Base-by-base conservation (phyloP, 139 green algal genomes). In the Chlorella sp. region DNA sequence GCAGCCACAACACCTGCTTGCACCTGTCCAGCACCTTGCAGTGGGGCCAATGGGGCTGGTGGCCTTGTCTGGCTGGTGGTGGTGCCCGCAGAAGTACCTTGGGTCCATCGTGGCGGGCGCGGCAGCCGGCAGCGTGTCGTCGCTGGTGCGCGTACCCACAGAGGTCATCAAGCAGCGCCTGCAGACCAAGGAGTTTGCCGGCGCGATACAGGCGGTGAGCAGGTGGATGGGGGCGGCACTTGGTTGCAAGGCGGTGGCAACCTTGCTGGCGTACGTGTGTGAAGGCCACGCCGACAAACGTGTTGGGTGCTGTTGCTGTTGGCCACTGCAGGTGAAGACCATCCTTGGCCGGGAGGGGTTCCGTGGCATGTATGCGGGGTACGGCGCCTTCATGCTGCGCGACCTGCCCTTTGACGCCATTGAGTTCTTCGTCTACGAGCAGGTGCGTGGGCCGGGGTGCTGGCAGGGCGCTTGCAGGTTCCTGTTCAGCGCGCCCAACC, bases 351-450 rank as follows among this genome's bases (percentile, higher is more conserved):
- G 71, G 55, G 91, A 99, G 83, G 93, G 95, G 4, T 17, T 93
- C 29, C 73, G 77, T 2, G 89, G 95, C 31, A 33, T 97, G 63
- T 96, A 97, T 82, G 92, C 91, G n/a, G 95, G 95, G 35, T 99
- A 98, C 79, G 86, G 90, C 4, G 94, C 94, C n/a, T 99, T 99
- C 87, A 82, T 99, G 64, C 80, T 98, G 63, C 83, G 95, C 6
- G 95, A 99, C 79, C 87, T 99, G 64, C 95, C 95, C 0, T 99
- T 99, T 80, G 95, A 99, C 69, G 95, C 95, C 66, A 95, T 99
- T 49, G 94, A 99, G 83, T 99, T 99, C 77, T 81, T 94, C 31
- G 75, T 86, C 0, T 97, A 97, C 67, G 92, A 97, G 84, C 85
- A 91, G 77, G 73, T 93, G 61, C 88, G 91, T 75, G n/a, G n/a